Base-by-base conservation (phyloP, 371 early-diverging fungal genomes). In the Cladochytrium tenue region DNA sequence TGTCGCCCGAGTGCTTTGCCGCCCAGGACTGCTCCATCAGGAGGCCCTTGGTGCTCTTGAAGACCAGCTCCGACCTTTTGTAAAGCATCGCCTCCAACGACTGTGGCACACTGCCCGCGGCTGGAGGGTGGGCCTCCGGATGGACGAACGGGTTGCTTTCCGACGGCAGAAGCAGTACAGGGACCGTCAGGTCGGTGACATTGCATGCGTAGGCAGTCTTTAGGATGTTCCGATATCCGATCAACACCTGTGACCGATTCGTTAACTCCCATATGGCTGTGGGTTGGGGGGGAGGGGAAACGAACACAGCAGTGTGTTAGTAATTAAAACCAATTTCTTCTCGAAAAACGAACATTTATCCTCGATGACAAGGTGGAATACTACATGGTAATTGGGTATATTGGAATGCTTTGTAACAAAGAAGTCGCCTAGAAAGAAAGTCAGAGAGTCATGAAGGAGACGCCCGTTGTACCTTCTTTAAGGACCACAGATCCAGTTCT, bases 341-440 rank as follows among this genome's bases (percentile, higher is more conserved):
- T 23, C 23, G 30, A 35, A 5, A 3, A n/a, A 66, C 64, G 56
- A 68, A 86, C 88, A 77, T 58, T 80, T 75, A 17, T 80, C 79
- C 34, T 80, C 83, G 32, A 85, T 74, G 28, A 88, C 68, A 32
- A 92, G 70, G 62, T 91, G 92, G 64, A 91, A 92, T 3, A 90
- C 85, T 4, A 90, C 83, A 66, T 92, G 91, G 2, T 86, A 79
- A 60, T 83, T 72, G 0, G 91, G 90, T 25, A 92, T 67, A 64
- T 92, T 91, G 20, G 91, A 90, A 71, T 92, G 93, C 51, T 85
- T 76, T 13, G 93, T 91, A 51, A 91, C 70, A 63, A 92, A 86
- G 66, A 90, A 87, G 53, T 89, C 87, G 27, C 93, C 92, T 73
- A 62, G 67, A 20, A 51, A 61, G 20, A 72, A 3, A n/a, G 28